Evolutionary conservation across 129 eudicot species (phyloP), one percentile per base, ranked within the genome.

Genomic region (Lactuca sativa): DNA sequence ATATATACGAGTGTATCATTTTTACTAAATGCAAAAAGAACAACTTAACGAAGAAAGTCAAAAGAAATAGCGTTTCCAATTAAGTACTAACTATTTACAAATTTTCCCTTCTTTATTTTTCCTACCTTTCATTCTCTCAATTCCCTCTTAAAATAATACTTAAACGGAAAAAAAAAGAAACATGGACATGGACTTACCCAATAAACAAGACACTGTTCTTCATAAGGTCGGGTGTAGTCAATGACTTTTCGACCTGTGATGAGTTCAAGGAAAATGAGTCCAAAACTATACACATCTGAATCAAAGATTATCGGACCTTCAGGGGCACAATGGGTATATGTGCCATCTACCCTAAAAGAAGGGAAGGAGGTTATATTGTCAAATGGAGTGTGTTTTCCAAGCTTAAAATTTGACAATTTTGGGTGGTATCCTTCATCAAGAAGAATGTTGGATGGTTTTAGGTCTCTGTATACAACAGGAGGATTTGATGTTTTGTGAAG

Each of bases 311-410:
- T 93, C 74, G 88, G 97, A 73, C 97, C 97, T 0, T 91, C 97
- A 18, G 97, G 97, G 65, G 97, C 97, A 86, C 97, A 91, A 65
- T 91, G 88, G 33, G 96, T 96, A 59, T 91, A 91, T 47, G 97
- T 91, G 15, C 97, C 97, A 96, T 86, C 86, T 71, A 88, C 97
- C 69, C 97, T 71, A 57, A 93, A 88, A 37, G 97, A 91, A 43
- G 88, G 93, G 18, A 86, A 96, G 6, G 40, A 36, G 36, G 97
- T 91, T 77, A 88, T 88, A 77, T 91, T 96, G 17, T 96, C 97
- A 56, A 91, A 90, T 6, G 97, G 97, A 3, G 96, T 93, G 37
- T 88, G 79, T 78, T 91, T 91, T n/a, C 96, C 97, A 38, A 91
- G 97, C 64, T 96, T 96, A 63, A 91, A 88, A 79, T 91, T 96